Conservation (phyloP, 371 early-diverging fungal species). For the Syncephalis plumigaleata region DNA sequence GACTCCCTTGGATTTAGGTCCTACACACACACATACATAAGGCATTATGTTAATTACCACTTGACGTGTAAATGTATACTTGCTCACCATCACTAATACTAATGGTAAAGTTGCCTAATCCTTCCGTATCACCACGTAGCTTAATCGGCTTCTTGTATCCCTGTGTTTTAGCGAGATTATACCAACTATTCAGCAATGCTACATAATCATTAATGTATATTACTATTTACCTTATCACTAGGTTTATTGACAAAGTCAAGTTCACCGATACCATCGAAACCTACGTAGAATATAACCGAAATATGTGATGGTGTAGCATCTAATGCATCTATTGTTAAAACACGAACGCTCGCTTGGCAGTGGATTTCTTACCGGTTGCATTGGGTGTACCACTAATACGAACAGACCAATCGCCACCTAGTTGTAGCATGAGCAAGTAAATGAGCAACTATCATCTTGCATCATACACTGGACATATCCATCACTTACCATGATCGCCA, state of each 20-base stretch:
- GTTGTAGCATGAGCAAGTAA: not conserved
- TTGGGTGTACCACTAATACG: conserved; percentile 50
- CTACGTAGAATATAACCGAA: conserved; percentile 29
- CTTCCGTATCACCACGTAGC: conserved; percentile 35
- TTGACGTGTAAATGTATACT: no score
- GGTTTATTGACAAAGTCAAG: conserved; percentile 24
- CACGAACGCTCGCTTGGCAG: no score
- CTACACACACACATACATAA: no score
- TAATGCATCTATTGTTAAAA: conserved; percentile 5
- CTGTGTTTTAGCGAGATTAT: no score
- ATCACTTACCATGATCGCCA: conserved; percentile 23
- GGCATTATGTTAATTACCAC: no score
- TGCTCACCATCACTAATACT: conserved; percentile 29
- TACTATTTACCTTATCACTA: conserved; percentile 16
- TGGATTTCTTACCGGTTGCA: no score
- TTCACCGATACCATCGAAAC: conserved; percentile 45
- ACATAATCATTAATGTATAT: not conserved
- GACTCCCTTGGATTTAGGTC: no score
- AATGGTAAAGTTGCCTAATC: conserved; percentile 42
- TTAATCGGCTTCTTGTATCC: conserved; percentile 15
- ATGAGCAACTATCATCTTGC: not conserved
- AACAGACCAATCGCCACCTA: conserved; percentile 77
- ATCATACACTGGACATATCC: not conserved
- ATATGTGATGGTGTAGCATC: no score
- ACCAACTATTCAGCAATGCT: no score